Evolutionary conservation across 148 eudicot species (phyloP).

Genomic region (Diospyros kaki): DNA sequence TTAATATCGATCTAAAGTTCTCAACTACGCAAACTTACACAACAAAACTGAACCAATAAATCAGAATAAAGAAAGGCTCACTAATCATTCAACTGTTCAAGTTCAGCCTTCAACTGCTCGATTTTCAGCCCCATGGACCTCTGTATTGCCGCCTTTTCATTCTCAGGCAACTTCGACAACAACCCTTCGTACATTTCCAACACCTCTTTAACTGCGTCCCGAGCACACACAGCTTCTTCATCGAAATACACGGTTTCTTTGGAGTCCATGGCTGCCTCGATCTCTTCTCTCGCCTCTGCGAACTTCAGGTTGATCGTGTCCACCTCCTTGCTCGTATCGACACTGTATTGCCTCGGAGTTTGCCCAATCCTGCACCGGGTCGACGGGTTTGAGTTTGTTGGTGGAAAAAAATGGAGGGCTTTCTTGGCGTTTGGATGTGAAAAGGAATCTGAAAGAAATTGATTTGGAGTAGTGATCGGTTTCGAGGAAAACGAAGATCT

Average conservation of each 20-base stretch:
- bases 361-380: conserved; percentile 15
- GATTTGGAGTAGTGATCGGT: conserved; percentile 22
- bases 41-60: neutral
- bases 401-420: conserved; percentile 25
- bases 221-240: conserved; percentile 92
- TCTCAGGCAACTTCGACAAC: conserved; percentile 49
- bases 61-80: conserved; percentile 19
- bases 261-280: conserved; percentile 87
- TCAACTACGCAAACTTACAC: neutral
- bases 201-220: conserved; percentile 68
- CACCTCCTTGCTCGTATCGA: conserved; percentile 55
- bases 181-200: conserved; percentile 64
- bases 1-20: neutral
- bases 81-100: conserved; percentile 76
- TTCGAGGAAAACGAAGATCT: conserved; percentile 16
- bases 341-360: conserved; percentile 32
- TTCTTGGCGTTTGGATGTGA: conserved; percentile 18
- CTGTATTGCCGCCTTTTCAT: conserved; percentile 49
- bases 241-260: conserved; percentile 90
- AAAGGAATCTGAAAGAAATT: neutral
- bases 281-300: conserved; percentile 95
- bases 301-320: conserved; percentile 83
- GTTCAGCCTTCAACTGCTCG: conserved; percentile 95
- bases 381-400: conserved; percentile 13
- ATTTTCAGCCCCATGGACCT: conserved; percentile 97